phyloP scores from a whole-genome alignment of 202 grass and related monocot genomes.

The Setaria viridis region DNA sequence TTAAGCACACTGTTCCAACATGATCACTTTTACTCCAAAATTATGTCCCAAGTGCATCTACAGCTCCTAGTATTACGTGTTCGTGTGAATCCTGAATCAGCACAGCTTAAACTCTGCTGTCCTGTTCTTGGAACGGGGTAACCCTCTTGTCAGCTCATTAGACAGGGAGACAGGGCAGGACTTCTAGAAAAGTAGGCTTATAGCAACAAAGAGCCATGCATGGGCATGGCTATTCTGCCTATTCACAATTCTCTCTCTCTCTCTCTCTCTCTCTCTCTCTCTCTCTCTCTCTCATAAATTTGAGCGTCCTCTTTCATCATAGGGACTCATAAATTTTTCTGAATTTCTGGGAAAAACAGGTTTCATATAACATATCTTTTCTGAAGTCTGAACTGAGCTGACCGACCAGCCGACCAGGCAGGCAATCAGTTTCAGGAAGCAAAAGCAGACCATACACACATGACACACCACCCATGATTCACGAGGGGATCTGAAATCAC shows the following conservation, averaged over 20 bases:
- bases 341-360: background rate
- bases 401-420: background rate
- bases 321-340: constrained; percentile 16
- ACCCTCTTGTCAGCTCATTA: constrained; percentile 21
- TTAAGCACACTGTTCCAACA: background rate
- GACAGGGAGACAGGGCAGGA: background rate
- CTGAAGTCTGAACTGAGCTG: background rate
- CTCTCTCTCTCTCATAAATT: no score
- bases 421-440: background rate
- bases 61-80: no score
- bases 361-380: background rate
- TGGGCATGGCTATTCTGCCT: background rate
- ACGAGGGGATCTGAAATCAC: constrained; percentile 21
- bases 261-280: no score
- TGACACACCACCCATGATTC: background rate
- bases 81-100: background rate
- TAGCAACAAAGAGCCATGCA: background rate
- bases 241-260: no score
- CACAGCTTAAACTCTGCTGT: constrained; percentile 33
- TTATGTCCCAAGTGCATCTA: background rate
- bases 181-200: background rate
- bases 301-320: background rate
- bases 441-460: background rate
- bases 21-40: background rate
- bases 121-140: constrained; percentile 32